phyloP scores from a whole-genome alignment of 805 yeast species.

The Zygoascus ofunaensis region DNA sequence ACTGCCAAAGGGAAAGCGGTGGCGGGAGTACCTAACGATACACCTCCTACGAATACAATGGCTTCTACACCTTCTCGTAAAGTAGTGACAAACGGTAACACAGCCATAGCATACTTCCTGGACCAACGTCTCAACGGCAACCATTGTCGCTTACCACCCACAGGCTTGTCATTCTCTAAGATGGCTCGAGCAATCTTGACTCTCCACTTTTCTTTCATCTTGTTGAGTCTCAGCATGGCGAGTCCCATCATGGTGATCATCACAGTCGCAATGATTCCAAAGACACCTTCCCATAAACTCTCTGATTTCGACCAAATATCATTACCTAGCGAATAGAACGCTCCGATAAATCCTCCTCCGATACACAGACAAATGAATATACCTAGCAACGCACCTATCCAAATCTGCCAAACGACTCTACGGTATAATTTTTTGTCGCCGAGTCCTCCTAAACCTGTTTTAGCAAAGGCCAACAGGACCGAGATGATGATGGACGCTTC shows the following conservation, averaged over 20 bases:
- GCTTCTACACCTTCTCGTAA: conserved; percentile 97
- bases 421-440: conserved; percentile 40
- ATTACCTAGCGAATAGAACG: conserved; percentile 68
- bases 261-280: conserved; percentile 80
- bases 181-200: conserved; percentile 83
- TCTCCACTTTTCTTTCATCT: conserved; percentile 97
- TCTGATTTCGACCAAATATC: conserved; percentile 85
- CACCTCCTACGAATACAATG: conserved; percentile 93
- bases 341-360: conserved; percentile 93
- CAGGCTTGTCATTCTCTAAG: conserved; percentile 34
- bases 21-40: conserved; percentile 60
- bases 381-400: conserved; percentile 74
- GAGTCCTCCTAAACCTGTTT: conserved; percentile 68
- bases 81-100: conserved; percentile 83
- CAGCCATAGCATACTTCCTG: conserved; percentile 77
- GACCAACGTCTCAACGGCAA: conserved; percentile 29
- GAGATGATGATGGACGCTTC: conserved; percentile 92
- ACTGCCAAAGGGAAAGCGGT: conserved; percentile 91
- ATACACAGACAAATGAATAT: conserved; percentile 67
- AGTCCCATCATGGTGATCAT: conserved; percentile 92
- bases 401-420: conserved; percentile 65
- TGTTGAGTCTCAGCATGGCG: conserved; percentile 91
- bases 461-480: conserved; percentile 81
- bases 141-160: conserved; percentile 36
- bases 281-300: conserved; percentile 95